Conservation (phyloP, 768 basidiomycete genomes). For the Russula emetica region DNA sequence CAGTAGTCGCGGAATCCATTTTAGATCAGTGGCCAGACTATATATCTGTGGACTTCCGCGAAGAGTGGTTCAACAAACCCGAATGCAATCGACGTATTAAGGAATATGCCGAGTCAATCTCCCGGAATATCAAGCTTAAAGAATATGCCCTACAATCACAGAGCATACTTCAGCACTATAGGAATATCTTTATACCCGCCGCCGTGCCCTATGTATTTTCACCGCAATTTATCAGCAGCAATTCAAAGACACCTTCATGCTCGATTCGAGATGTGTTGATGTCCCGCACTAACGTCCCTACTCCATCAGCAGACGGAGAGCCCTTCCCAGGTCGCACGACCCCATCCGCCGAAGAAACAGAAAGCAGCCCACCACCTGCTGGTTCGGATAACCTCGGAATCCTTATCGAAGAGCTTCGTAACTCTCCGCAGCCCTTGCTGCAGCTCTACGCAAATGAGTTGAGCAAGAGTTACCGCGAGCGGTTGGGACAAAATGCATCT, state of each 20-base stretch:
- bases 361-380: background rate
- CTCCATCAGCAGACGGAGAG: background rate
- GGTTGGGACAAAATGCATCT: background rate
- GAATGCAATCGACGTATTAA: background rate
- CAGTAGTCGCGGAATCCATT: background rate
- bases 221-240: background rate
- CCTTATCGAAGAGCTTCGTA: background rate
- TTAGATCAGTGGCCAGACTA: background rate
- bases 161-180: background rate
- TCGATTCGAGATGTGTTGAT: background rate
- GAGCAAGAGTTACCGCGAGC: background rate
- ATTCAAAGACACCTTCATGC: background rate
- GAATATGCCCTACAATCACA: background rate
- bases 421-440: background rate
- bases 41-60: background rate
- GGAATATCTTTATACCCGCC: background rate
- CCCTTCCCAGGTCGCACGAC: background rate
- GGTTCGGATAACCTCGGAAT: background rate
- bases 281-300: background rate
- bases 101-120: background rate
- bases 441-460: background rate
- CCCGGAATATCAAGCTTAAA: background rate
- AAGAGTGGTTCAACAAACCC: background rate
- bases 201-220: background rate
- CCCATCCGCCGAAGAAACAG: background rate